Conservation (phyloP, 352 stramenopile species). For the Phytophthora meadii region DNA sequence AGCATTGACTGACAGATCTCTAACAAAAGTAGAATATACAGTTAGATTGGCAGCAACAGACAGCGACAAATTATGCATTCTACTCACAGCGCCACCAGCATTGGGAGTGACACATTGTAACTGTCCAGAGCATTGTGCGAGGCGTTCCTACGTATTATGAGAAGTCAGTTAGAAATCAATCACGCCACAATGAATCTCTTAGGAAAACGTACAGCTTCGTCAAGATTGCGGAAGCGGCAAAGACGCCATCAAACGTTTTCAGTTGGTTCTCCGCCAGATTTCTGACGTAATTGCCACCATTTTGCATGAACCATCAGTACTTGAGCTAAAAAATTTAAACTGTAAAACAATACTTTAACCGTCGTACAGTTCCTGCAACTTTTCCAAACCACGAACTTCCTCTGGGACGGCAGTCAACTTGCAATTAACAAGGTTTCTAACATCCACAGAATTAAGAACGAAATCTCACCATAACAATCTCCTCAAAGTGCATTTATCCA, state of each 20-base stretch:
- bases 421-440: conserved; percentile 57
- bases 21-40: conserved; percentile 12
- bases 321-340: not conserved
- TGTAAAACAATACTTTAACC: not conserved
- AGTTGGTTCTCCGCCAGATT: conserved; percentile 61
- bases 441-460: not conserved
- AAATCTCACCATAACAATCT: conserved; percentile 2
- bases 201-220: conserved; percentile 47
- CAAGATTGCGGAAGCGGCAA: conserved; percentile 40
- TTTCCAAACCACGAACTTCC: conserved; percentile 50
- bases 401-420: conserved; percentile 49
- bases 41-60: conserved; percentile 1
- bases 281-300: conserved; percentile 22
- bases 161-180: conserved; percentile 6
- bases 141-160: conserved; percentile 45
- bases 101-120: conserved; percentile 49
- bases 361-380: conserved; percentile 55
- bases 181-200: not conserved
- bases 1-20: conserved; percentile 62
- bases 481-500: conserved; percentile 4
- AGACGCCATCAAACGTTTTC: conserved; percentile 33
- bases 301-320: conserved; percentile 5
- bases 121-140: conserved; percentile 51
- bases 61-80: not conserved
- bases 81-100: conserved; percentile 54